Percentiles rank a stretch among this genome's conserved stretches.
Evolutionary conservation across 1,284 basidiomycete genomes (phyloP).

Genomic region (Takashimella koratensis): DNA sequence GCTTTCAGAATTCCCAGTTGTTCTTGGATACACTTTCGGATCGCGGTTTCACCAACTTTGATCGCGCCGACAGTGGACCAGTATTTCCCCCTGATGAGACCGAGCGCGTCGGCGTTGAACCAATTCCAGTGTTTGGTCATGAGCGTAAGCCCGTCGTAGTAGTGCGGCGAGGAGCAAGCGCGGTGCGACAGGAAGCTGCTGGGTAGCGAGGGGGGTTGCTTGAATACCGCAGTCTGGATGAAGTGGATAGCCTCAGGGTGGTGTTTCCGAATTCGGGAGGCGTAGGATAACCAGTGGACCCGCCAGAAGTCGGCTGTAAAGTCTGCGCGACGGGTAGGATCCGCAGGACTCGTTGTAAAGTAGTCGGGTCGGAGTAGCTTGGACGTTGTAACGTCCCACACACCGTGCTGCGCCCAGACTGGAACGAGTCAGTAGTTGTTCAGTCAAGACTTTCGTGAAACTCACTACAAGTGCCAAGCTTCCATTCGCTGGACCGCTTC

Average conservation of each 20-base stretch:
- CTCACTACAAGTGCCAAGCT: conserved; percentile 68
- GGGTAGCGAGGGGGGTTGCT: conserved; percentile 60
- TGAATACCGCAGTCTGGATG: conserved; percentile 89
- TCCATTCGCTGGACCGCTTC: conserved; percentile 71
- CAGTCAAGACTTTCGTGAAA: not conserved
- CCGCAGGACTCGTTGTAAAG: conserved; percentile 58
- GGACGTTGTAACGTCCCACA: conserved; percentile 75
- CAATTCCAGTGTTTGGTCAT: conserved; percentile 84
- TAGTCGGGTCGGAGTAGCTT: conserved; percentile 72
- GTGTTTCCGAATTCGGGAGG: conserved; percentile 60
- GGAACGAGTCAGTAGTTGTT: conserved; percentile 8
- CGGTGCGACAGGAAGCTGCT: conserved; percentile 64
- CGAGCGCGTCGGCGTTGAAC: conserved; percentile 73
- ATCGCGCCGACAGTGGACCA: conserved; percentile 54
- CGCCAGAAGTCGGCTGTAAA: conserved; percentile 83
- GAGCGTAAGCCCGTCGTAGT: conserved; percentile 82
- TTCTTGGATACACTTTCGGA: conserved; percentile 75
- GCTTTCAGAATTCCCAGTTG: conserved; percentile 77
- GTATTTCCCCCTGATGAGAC: conserved; percentile 82
- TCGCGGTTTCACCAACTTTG: conserved; percentile 71
- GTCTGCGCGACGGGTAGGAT: conserved; percentile 35
- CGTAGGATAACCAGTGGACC: conserved; percentile 68
- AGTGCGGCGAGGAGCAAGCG: conserved; percentile 78
- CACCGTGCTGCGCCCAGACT: conserved; percentile 87
- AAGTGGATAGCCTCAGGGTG: conserved; percentile 88